Evolutionary conservation across 768 basidiomycete genomes (phyloP).

Genomic region (Rhodosporidiobolus odoratus): DNA sequence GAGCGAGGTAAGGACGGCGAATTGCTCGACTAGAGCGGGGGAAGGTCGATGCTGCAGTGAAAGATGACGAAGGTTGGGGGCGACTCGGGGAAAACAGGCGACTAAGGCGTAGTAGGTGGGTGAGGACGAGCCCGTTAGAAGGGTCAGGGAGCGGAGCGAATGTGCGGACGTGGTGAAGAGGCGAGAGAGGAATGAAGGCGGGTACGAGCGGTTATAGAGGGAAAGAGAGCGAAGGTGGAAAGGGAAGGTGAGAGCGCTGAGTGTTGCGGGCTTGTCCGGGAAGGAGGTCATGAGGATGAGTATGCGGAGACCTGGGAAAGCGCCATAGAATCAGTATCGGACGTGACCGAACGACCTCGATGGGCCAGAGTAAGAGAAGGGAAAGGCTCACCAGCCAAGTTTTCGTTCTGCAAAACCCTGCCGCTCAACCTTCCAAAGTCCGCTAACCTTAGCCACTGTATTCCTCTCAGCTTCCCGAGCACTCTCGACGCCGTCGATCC

Average conservation of each 20-base stretch:
- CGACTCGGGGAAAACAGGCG: slow-evolving; percentile 9
- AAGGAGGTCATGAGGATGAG: slow-evolving; percentile 21
- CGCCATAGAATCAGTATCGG: not conserved
- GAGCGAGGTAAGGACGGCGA: not conserved
- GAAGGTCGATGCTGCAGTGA: slow-evolving; percentile 26
- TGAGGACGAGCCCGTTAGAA: slow-evolving; percentile 10
- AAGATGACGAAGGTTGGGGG: slow-evolving; percentile 12
- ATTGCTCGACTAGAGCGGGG: not conserved
- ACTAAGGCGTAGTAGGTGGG: slow-evolving; percentile 18
- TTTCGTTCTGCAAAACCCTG: slow-evolving; percentile 16
- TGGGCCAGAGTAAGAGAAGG: not conserved
- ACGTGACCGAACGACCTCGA: not conserved
- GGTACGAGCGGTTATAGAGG: slow-evolving; percentile 24
- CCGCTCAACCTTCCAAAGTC: slow-evolving; percentile 29
- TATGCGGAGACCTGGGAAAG: not conserved
- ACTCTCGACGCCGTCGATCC: slow-evolving; percentile 20
- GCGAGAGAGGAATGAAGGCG: not conserved
- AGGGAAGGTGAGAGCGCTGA: slow-evolving; percentile 6
- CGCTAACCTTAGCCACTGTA: slow-evolving; percentile 7
- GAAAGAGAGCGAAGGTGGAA: slow-evolving; percentile 21
- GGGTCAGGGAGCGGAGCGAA: slow-evolving; percentile 16
- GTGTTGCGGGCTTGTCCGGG: slow-evolving; percentile 14
- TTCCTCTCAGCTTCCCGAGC: slow-evolving; percentile 7
- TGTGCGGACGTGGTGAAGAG: slow-evolving; percentile 3
- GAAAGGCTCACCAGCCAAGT: slow-evolving; percentile 12